A percentile compares a stretch with the other conserved stretches of the same genome.
phyloP scores from a whole-genome alignment of 177 flowering plant genomes.

The Vitis hybrid region DNA sequence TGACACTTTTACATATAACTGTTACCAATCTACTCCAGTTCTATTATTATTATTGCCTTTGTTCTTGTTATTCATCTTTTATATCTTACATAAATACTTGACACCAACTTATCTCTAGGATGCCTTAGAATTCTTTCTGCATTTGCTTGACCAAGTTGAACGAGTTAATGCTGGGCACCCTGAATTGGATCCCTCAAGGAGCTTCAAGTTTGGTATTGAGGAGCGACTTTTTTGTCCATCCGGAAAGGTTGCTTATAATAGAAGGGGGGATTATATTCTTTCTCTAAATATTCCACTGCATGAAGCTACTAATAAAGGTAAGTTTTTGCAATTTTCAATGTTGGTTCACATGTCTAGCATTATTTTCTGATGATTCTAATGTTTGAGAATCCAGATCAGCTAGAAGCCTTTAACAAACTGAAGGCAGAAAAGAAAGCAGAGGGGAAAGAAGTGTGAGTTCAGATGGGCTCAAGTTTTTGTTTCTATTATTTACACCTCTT shows the following conservation, averaged over 20 bases:
- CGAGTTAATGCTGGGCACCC: slow-evolving; percentile 58
- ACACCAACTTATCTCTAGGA: slow-evolving; percentile 49
- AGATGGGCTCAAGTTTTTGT: neutral
- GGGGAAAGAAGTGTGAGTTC: slow-evolving; percentile 81
- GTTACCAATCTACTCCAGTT: neutral
- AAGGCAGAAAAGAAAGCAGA: slow-evolving; percentile 59
- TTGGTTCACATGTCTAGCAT: neutral
- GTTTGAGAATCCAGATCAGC: slow-evolving; percentile 60
- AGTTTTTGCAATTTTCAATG: slow-evolving; percentile 4
- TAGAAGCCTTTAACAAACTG: slow-evolving; percentile 64
- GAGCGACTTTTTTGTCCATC: slow-evolving; percentile 81
- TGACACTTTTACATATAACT: too few species aligned
- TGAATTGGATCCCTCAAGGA: slow-evolving; percentile 73
- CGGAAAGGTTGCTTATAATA: slow-evolving; percentile 92
- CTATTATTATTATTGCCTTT: neutral
- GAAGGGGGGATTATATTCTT: slow-evolving; percentile 78
- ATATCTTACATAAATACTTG: slow-evolving; percentile 6
- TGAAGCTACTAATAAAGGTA: slow-evolving; percentile 89
- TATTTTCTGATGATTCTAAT: slow-evolving; percentile 12
- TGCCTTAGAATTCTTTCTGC: slow-evolving; percentile 90
- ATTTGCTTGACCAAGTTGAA: slow-evolving; percentile 93
- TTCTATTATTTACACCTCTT: neutral
- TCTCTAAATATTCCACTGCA: slow-evolving; percentile 85
- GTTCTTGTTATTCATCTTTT: neutral
- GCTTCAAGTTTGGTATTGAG: slow-evolving; percentile 96